Conservation (phyloP, 108 stramenopile genomes). For the Discostella pseudostelligera region DNA sequence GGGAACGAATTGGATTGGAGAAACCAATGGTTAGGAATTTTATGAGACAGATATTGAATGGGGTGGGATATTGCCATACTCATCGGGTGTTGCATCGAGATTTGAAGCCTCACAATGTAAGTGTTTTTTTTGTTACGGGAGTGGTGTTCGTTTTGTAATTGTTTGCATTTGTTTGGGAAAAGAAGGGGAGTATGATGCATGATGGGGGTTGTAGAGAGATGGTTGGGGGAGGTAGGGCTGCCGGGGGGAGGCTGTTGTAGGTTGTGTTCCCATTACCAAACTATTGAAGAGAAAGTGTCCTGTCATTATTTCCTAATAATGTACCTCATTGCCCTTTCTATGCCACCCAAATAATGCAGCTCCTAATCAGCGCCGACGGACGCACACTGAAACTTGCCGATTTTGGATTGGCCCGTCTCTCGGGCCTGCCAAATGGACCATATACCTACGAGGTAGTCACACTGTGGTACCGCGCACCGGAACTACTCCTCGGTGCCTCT, state of each 20-base stretch:
- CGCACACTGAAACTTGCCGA: conserved; percentile 93
- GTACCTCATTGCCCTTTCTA: background rate
- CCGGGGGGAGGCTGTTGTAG: too few species aligned
- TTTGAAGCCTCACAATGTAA: conserved; percentile 90
- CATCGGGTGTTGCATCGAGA: conserved; percentile 88
- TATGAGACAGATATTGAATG: conserved; percentile 79
- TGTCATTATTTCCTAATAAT: too few species aligned
- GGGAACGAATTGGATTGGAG: conserved; percentile 72
- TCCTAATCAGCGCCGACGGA: conserved; percentile 78
- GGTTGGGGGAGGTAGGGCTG: too few species aligned
- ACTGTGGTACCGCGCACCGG: conserved; percentile 97
- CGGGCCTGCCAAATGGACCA: conserved; percentile 76
- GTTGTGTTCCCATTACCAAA: too few species aligned
- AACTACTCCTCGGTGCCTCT: conserved; percentile 90
- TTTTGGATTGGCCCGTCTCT: conserved; percentile 93
- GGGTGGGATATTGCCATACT: conserved; percentile 88
- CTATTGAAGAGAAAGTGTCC: too few species aligned
- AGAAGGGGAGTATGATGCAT: too few species aligned
- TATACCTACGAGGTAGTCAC: conserved; percentile 96
- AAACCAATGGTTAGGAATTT: conserved; percentile 66
- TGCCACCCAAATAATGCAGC: conserved; percentile 7
- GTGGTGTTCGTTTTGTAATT: background rate
- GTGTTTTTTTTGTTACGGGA: conserved; percentile 4
- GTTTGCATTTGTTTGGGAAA: background rate
- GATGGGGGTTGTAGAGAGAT: too few species aligned